Evolutionary conservation across 805 yeast species (phyloP).

Genomic region (Teunomyces barrocoloradensis): DNA sequence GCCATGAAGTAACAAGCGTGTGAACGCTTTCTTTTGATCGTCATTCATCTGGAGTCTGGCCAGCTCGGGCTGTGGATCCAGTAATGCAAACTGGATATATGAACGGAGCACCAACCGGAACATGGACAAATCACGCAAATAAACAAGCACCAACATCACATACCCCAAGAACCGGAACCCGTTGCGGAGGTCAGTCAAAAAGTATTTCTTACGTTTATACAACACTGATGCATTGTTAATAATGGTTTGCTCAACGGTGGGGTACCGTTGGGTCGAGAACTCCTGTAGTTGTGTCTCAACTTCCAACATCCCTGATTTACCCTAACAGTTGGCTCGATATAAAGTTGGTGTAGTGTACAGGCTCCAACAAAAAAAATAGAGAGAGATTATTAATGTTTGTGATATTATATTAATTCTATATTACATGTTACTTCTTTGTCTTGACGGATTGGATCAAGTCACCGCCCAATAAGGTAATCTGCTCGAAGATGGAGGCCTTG

Average conservation of each 20-base stretch:
- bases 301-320: neutral
- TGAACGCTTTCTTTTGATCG: slow-evolving; percentile 24
- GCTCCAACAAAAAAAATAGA: neutral
- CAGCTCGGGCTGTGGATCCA: slow-evolving; percentile 22
- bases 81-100: slow-evolving; percentile 25
- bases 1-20: slow-evolving; percentile 25
- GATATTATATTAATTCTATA: slow-evolving; percentile 4
- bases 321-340: no score
- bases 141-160: slow-evolving; percentile 34
- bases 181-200: slow-evolving; percentile 33
- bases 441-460: slow-evolving; percentile 49
- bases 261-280: slow-evolving; percentile 28
- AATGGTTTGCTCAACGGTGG: slow-evolving; percentile 38
- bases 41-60: slow-evolving; percentile 16
- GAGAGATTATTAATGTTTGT: neutral
- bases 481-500: slow-evolving; percentile 68
- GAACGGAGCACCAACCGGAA: slow-evolving; percentile 26
- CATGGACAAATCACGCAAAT: slow-evolving; percentile 42
- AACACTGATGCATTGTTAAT: slow-evolving; percentile 39
- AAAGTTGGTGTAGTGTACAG: neutral
- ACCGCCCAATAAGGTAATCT: slow-evolving; percentile 68
- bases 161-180: slow-evolving; percentile 35
- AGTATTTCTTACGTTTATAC: slow-evolving; percentile 42
- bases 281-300: slow-evolving; percentile 21
- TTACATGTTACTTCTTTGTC: slow-evolving; percentile 22